Evolutionary conservation across 345 rosid species (phyloP).

Genomic region (Excoecaria cochinchinensis): DNA sequence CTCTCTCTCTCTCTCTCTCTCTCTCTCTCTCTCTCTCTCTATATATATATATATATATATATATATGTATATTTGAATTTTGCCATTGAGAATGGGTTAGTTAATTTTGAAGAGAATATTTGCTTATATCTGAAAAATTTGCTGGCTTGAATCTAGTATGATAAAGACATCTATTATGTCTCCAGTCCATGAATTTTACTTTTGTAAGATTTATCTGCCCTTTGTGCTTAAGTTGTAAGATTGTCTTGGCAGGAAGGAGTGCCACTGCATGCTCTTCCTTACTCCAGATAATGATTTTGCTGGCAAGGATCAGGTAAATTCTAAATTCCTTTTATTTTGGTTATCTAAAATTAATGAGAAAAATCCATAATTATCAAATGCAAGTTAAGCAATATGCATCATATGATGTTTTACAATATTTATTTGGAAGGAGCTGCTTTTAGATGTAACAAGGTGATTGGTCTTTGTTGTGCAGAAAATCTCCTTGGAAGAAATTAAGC

Average conservation of each 20-base stretch:
- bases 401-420: conserved; percentile 1
- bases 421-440: neutral
- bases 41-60: too few relatives aligned
- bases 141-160: neutral
- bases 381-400: neutral
- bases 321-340: neutral
- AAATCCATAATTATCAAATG: neutral
- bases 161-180: neutral
- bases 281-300: conserved; percentile 97
- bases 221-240: neutral
- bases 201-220: neutral
- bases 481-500: conserved; percentile 73
- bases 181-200: neutral
- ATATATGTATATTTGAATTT: too few relatives aligned
- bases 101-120: too few relatives aligned
- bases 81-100: too few relatives aligned
- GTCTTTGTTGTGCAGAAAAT: conserved; percentile 52
- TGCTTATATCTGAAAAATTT: neutral
- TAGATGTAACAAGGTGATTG: neutral
- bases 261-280: conserved; percentile 99
- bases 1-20: too few relatives aligned
- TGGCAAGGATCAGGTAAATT: conserved; percentile 80
- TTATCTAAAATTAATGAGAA: neutral
- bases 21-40: too few relatives aligned
- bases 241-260: conserved; percentile 78